Conservation (phyloP, 2,329 filamentous ascomycete genomes). For the Penicillium sp. region DNA sequence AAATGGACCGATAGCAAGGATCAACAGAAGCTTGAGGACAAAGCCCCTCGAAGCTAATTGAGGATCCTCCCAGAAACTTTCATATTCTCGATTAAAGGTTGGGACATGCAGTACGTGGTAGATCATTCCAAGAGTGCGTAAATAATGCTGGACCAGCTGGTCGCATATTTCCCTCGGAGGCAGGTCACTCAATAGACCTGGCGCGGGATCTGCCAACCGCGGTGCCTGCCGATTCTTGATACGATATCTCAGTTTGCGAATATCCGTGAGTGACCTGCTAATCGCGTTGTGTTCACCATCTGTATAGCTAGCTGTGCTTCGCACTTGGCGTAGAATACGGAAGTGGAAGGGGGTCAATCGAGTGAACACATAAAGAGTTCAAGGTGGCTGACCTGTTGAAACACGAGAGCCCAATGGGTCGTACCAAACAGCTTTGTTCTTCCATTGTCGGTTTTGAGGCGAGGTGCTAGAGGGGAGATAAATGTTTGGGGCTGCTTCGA, state of each 20-base stretch:
- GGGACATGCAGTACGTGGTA: constrained; percentile 37
- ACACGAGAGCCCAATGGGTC: constrained; percentile 16
- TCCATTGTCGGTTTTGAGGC: constrained; percentile 6
- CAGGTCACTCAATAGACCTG: constrained; percentile 19
- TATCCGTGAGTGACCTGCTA: constrained; percentile 15
- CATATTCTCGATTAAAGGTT: constrained; percentile 34
- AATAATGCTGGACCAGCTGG: constrained; percentile 24
- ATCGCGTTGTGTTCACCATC: constrained; percentile 13
- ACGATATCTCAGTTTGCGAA: constrained; percentile 17
- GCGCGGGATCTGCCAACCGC: constrained; percentile 19
- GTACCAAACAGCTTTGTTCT: constrained; percentile 15
- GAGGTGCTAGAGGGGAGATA: constrained; percentile 12
- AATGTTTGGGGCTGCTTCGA: constrained; percentile 5
- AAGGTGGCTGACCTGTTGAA: constrained; percentile 11
- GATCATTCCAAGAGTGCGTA: constrained; percentile 32
- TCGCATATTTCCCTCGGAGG: constrained; percentile 21
- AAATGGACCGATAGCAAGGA: constrained; percentile 33
- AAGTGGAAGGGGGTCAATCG: constrained; percentile 5
- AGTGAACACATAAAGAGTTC: neutral
- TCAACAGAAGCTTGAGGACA: constrained; percentile 32
- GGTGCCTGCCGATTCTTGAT: constrained; percentile 22
- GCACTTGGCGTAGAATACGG: constrained; percentile 11
- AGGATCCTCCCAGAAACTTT: constrained; percentile 28
- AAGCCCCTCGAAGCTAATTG: constrained; percentile 16
- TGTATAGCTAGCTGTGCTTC: constrained; percentile 5